These are phyloP conservation scores for Ogataea saltuana DNA, from an alignment of 805 yeast species.

Conservation along the genomic window DNA sequence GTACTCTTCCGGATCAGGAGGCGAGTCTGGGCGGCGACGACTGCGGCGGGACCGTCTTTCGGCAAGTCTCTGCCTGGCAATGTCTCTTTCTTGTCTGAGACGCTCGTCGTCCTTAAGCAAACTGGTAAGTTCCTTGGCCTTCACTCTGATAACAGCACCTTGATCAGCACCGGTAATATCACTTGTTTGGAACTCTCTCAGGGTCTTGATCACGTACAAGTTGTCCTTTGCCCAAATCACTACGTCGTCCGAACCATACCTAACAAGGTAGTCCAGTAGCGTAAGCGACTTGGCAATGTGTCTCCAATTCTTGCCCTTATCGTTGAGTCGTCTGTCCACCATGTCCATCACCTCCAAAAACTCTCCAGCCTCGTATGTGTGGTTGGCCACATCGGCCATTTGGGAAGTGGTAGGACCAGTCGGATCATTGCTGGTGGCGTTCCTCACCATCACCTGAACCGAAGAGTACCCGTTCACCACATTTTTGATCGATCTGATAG, in stretches of 20 bases:
- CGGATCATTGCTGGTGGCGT: constrained; percentile 87
- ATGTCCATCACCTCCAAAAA: constrained; percentile 91
- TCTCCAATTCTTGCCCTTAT: constrained; percentile 96
- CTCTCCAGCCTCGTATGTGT: constrained; percentile 70
- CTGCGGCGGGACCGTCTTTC: constrained; percentile 38
- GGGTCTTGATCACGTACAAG: constrained; percentile 80
- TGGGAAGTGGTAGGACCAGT: constrained; percentile 78
- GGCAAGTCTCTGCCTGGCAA: constrained; percentile 32
- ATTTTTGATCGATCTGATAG: constrained; percentile 83
- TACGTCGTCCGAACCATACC: constrained; percentile 84
- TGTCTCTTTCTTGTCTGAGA: constrained; percentile 64
- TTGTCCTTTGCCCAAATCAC: constrained; percentile 92
- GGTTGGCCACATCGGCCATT: constrained; percentile 79
- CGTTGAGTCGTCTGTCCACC: constrained; percentile 87
- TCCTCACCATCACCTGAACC: constrained; percentile 84
- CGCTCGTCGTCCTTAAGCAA: constrained; percentile 81
- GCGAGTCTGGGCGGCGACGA: constrained; percentile 22
- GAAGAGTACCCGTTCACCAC: constrained; percentile 86
- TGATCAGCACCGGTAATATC: constrained; percentile 82
- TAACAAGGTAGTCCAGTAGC: constrained; percentile 82
- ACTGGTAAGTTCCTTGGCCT: constrained; percentile 86
- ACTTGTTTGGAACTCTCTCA: constrained; percentile 81
- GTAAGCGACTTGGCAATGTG: constrained; percentile 92
- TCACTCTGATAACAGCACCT: constrained; percentile 83
- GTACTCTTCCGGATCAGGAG: constrained; percentile 43